These are phyloP conservation scores for Symbiodinium pilosum DNA, from an alignment of 73 alveolate genomes.

Conservation along the genomic window DNA sequence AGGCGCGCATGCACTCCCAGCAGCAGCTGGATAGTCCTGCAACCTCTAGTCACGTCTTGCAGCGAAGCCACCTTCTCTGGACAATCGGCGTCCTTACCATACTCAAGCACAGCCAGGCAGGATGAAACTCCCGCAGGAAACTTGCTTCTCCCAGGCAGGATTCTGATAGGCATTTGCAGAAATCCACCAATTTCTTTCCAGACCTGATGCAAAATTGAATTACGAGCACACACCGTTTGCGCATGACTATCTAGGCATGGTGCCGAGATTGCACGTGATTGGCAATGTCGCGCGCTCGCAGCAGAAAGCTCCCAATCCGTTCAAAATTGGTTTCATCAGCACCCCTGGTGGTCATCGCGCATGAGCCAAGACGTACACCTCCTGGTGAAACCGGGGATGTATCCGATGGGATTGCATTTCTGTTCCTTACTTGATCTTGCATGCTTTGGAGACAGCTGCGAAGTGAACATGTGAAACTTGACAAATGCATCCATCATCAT, in stretches of 20 bases:
- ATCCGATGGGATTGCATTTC: constrained; percentile 97
- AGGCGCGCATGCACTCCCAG: too few relatives aligned
- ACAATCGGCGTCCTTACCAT: neutral
- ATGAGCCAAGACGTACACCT: constrained; percentile 98
- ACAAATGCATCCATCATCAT: too few relatives aligned
- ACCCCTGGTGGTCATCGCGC: constrained; percentile 97
- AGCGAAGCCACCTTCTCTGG: constrained; percentile 5
- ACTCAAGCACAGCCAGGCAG: neutral
- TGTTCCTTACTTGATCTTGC: constrained; percentile 93
- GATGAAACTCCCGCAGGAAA: too few relatives aligned
- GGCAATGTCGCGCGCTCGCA: constrained; percentile 79
- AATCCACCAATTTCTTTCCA: neutral
- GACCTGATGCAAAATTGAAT: neutral
- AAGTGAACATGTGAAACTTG: too few relatives aligned
- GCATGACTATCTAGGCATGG: neutral
- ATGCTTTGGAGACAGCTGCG: too few relatives aligned
- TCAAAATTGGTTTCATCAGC: constrained; percentile 95
- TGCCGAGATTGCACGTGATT: neutral
- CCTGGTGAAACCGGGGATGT: constrained; percentile 97
- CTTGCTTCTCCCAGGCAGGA: neutral
- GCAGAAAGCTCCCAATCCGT: constrained; percentile 40
- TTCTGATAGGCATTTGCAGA: neutral
- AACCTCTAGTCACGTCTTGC: neutral
- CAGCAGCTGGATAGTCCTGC: too few relatives aligned
- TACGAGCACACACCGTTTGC: too few relatives aligned